phyloP scores from a whole-genome alignment of 202 grass and related monocot species.

The Panicum virgatum region DNA sequence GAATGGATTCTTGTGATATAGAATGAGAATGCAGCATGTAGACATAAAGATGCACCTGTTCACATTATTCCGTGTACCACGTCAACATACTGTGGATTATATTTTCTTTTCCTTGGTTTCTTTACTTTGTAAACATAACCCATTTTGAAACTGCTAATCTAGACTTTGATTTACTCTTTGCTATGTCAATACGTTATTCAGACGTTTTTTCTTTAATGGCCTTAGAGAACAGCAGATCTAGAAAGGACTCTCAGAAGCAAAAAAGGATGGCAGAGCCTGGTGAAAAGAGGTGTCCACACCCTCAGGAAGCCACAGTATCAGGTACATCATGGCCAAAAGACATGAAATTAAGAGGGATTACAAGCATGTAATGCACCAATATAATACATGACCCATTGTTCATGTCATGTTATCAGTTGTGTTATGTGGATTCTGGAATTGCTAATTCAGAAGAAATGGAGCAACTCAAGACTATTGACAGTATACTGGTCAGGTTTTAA shows the following conservation, averaged over 20 bases:
- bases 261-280: constrained; percentile 69
- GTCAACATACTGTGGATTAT: neutral
- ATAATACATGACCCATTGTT: constrained; percentile 1
- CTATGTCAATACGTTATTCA: neutral
- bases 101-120: neutral
- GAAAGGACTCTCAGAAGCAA: constrained; percentile 66
- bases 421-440: constrained; percentile 84
- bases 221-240: constrained; percentile 73
- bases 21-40: neutral
- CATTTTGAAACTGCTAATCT: neutral
- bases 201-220: constrained; percentile 7
- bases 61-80: neutral
- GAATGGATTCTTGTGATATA: neutral
- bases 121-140: neutral
- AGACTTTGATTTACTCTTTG: constrained; percentile 6
- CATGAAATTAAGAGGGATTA: constrained; percentile 8
- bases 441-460: constrained; percentile 58
- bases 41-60: constrained; percentile 8
- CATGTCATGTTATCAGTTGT: constrained; percentile 56
- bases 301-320: constrained; percentile 94
- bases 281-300: constrained; percentile 91
- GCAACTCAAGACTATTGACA: constrained; percentile 73
- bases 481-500: constrained; percentile 75
- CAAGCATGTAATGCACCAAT: neutral
- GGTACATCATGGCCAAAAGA: constrained; percentile 44